Evolutionary conservation across 306 rosid genomes (phyloP).

Genomic region (Oemleria cerasiformis): DNA sequence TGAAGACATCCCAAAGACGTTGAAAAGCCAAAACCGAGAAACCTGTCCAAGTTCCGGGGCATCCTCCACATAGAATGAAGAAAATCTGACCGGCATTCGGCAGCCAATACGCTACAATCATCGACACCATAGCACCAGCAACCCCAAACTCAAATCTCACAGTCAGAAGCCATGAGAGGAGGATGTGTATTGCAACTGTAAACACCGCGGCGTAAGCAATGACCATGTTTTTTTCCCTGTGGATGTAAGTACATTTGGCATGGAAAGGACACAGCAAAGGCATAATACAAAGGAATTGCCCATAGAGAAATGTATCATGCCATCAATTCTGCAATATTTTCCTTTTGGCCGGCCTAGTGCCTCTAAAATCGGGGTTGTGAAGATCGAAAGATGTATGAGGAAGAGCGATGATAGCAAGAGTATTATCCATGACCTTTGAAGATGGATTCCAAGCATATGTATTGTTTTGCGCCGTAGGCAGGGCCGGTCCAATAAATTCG

Average conservation of each 20-base stretch:
- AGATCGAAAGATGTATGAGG: conserved; percentile 46
- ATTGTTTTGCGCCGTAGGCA: conserved; percentile 54
- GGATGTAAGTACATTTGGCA: conserved; percentile 64
- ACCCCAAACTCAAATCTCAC: conserved; percentile 48
- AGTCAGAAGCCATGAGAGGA: conserved; percentile 56
- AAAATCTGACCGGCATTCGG: conserved; percentile 51
- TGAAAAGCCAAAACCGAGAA: conserved; percentile 53
- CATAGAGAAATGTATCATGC: conserved; percentile 52
- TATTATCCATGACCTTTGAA: conserved; percentile 67
- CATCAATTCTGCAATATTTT: conserved; percentile 31
- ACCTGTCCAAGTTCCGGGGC: conserved; percentile 61
- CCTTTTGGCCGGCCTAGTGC: conserved; percentile 57
- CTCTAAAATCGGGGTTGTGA: conserved; percentile 44
- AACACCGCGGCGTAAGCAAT: conserved; percentile 49
- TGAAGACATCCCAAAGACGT: conserved; percentile 53
- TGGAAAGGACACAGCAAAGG: conserved; percentile 41
- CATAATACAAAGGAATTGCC: conserved; percentile 38
- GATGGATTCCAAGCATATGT: conserved; percentile 62
- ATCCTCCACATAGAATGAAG: conserved; percentile 35
- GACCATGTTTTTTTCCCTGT: conserved; percentile 55
- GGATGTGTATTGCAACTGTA: conserved; percentile 38
- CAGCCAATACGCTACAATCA: conserved; percentile 48
- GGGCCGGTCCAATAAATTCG: too few species aligned
- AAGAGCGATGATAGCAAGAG: conserved; percentile 30
- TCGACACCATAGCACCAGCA: conserved; percentile 53